Base-by-base conservation (phyloP, 1,284 basidiomycete genomes). In the Cutaneotrichosporon spelunceum region DNA sequence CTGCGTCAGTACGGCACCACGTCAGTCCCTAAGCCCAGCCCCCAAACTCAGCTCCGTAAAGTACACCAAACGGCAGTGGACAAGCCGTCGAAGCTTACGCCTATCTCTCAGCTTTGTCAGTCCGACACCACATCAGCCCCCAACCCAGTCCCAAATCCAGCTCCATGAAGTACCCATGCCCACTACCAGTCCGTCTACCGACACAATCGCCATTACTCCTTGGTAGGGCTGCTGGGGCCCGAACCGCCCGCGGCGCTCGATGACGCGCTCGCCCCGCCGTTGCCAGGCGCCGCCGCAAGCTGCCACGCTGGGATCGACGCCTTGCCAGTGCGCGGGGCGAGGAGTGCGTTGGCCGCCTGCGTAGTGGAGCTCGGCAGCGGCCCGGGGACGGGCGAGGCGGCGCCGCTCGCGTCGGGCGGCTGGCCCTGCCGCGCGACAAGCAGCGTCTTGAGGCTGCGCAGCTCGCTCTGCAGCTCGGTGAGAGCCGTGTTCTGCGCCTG, bases 381-480 rank as follows among this genome's bases (percentile, higher is more conserved):
- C n/a, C 57, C 49, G 11, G 50, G 58, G 30, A 21, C 33, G 8
- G 57, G 23, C 16, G 44, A 27, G 9, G 48, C 59, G 11, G 49
- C 39, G 47, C 26, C 53, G 34, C 36, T 50, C 19, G 59, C 56
- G 4, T 55, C 55, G 33, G n/a, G 39, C 23, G 45, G 23, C 16
- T 34, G 42, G n/a, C 66, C 63, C 85, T 79, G 59, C 81, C 91
- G 85, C 65, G 88, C 91, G n/a, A 93, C 83, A 7, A 99, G 82
- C 19, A 99, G 84, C 0, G 93, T 88, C 78, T 97, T 98, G 66
- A 99, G 83, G 0, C 93, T 96, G 75, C 94, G 93, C 70, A 99
- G 84, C 76, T 99, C 95, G 70, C 91, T 88, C 73, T 98, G 94
- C 19, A 99, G 83, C 39, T 83, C 77, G 64, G 81, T 76, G 19